A percentile compares a stretch with the other conserved stretches of the same genome.
Conservation (phyloP, 148 eudicot species). For the Persicaria maculosa region DNA sequence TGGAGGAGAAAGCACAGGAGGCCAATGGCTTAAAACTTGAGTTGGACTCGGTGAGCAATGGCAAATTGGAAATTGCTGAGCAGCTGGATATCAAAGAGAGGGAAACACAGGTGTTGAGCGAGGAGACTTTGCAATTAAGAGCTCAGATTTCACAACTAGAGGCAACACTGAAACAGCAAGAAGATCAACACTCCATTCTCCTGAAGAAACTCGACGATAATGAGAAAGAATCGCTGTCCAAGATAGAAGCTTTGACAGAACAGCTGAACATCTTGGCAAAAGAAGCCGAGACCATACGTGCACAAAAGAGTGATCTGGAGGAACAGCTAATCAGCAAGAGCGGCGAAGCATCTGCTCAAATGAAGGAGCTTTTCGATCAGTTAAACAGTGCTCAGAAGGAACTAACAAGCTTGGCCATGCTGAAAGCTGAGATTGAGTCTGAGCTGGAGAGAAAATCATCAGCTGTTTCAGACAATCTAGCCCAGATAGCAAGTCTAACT, state of each 20-base stretch:
- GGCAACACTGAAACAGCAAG: slow-evolving; percentile 32
- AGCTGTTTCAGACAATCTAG: slow-evolving; percentile 34
- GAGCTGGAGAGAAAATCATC: slow-evolving; percentile 40
- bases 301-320: slow-evolving; percentile 40
- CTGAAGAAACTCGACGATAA: slow-evolving; percentile 30
- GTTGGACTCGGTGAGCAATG: slow-evolving; percentile 1
- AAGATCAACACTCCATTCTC: slow-evolving; percentile 35
- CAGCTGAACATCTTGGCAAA: slow-evolving; percentile 27
- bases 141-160: slow-evolving; percentile 22
- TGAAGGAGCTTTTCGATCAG: slow-evolving; percentile 35
- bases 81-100: slow-evolving; percentile 6
- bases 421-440: slow-evolving; percentile 42
- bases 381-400: slow-evolving; percentile 38
- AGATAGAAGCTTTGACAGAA: slow-evolving; percentile 35
- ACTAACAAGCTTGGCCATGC: slow-evolving; percentile 29
- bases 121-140: slow-evolving; percentile 22
- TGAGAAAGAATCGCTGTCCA: slow-evolving; percentile 33
- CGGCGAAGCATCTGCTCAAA: slow-evolving; percentile 33
- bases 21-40: neutral
- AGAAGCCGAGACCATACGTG: slow-evolving; percentile 32
- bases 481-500: slow-evolving; percentile 44
- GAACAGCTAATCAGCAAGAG: slow-evolving; percentile 28
- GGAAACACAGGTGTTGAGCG: slow-evolving; percentile 20
- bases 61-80: neutral
- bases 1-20: slow-evolving; percentile 13